Evolutionary conservation across 2,329 filamentous ascomycete species (phyloP).

Genomic region (Harringtonia aguacate): DNA sequence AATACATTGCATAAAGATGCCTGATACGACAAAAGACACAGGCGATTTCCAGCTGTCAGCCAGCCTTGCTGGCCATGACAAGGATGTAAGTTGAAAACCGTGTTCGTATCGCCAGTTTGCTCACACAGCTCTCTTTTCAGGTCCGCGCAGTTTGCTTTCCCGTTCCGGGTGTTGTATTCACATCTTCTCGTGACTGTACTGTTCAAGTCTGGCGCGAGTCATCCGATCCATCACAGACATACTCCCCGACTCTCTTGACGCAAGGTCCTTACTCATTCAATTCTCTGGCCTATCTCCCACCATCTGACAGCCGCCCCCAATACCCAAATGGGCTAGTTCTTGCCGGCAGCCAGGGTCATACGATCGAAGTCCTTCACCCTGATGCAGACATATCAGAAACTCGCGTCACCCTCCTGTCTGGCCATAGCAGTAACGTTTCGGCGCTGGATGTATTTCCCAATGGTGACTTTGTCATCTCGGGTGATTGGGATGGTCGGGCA

Average conservation of each 20-base stretch:
- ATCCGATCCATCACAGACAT: slow-evolving; percentile 48
- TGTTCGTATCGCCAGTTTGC: too few species aligned
- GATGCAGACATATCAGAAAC: slow-evolving; percentile 57
- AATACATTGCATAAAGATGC: too few species aligned
- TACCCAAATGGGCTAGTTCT: slow-evolving; percentile 73
- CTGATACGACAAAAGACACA: slow-evolving; percentile 34
- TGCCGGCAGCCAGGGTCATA: slow-evolving; percentile 81
- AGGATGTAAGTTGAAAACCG: slow-evolving; percentile 58
- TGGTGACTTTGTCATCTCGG: slow-evolving; percentile 70
- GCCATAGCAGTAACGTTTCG: slow-evolving; percentile 82
- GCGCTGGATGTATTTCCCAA: slow-evolving; percentile 68
- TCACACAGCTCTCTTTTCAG: slow-evolving; percentile 34
- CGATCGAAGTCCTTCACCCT: slow-evolving; percentile 80
- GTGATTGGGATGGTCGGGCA: slow-evolving; percentile 86
- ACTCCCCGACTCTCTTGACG: slow-evolving; percentile 67
- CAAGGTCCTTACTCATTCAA: slow-evolving; percentile 84
- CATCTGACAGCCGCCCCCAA: slow-evolving; percentile 37
- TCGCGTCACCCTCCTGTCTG: slow-evolving; percentile 75
- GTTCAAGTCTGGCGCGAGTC: slow-evolving; percentile 75
- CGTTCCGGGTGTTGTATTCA: slow-evolving; percentile 56
- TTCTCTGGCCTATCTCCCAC: slow-evolving; percentile 63
- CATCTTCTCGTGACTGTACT: slow-evolving; percentile 83
- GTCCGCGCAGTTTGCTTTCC: slow-evolving; percentile 81
- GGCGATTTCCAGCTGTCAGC: slow-evolving; percentile 88
- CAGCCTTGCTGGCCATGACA: slow-evolving; percentile 77